A percentile compares a stretch with the other conserved stretches of the same genome.
Conservation (phyloP, 2,329 filamentous ascomycete species). For the Blastomyces silverae region DNA sequence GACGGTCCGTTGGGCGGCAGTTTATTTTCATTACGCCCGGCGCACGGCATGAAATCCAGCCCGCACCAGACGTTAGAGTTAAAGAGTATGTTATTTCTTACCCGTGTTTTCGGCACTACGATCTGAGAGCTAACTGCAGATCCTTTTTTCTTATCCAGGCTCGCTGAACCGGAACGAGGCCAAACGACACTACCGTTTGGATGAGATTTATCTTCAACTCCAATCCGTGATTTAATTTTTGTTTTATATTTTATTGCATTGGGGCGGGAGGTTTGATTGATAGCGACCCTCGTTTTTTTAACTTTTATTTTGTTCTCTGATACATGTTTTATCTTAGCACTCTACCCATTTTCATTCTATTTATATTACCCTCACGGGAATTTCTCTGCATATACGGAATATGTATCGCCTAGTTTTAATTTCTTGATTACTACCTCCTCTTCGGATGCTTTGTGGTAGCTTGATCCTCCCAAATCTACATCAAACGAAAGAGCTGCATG, state of each 20-base stretch:
- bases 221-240: not conserved
- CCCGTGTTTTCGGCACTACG: conserved; percentile 5
- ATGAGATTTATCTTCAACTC: not conserved
- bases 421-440: too few relatives aligned
- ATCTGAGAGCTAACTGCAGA: not conserved
- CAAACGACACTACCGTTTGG: conserved; percentile 37
- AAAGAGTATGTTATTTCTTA: conserved; percentile 35
- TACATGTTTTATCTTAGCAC: not conserved
- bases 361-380: too few relatives aligned
- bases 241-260: not conserved
- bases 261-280: not conserved
- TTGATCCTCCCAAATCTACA: too few relatives aligned
- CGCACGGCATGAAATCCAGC: conserved; percentile 54
- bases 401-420: too few relatives aligned
- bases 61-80: conserved; percentile 41
- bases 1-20: conserved; percentile 80
- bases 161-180: conserved; percentile 42
- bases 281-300: not conserved
- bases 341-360: not conserved
- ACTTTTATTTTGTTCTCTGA: not conserved
- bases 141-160: conserved; percentile 24
- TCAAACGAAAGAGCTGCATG: too few relatives aligned
- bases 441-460: too few relatives aligned
- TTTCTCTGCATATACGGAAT: too few relatives aligned
- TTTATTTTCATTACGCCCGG: conserved; percentile 97